Evolutionary conservation across 305 asterid genomes (phyloP), one percentile per base, ranked within the genome.

Genomic region (Rubia peregrina): DNA sequence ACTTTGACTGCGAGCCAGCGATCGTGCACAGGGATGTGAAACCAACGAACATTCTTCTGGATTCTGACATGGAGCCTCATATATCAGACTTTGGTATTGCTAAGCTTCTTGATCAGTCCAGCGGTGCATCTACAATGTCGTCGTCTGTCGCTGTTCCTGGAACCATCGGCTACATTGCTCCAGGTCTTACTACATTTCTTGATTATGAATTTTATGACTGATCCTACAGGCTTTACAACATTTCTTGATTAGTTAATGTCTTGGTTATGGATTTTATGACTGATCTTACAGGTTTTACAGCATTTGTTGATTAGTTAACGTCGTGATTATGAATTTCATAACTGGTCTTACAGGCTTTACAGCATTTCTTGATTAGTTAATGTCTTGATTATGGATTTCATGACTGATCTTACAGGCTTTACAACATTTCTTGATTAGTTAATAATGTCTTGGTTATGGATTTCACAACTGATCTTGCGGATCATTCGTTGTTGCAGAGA

Each of bases 51-150:
- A 87, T 92, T 71, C 77, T 92, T 44, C 76, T 92, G 79, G 98
- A 92, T 74, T 83, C 88, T 6, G 95, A 90, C 2, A 71, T 88
- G 75, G 96, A 85, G 85, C 90, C 98, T 36, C 98, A 85, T 79
- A 85, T 92, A 70, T 88, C 98, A 0, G 98, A 92, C 79, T 92
- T 92, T 66, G 98, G 98, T 71, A 85, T 90, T 65, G 92, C 98
- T 64, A 88, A 86, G 87, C 87, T 92, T 76, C 76, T 92, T 81
- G 93, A 90, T 64, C 92, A 84, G 64, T 80, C 74, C 0, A 78
- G 78, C 67, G 48, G 57, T 1, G 79, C 80, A 70, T 53, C 83
- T 73, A 80, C 85, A 2, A 11, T 79, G 33, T 74, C 82, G 51
- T 87, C 85, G 69, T 38, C 41, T 38, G 78, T 76, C 60, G 49